Conservation (phyloP, 345 rosid species). For the Arabidopsis thaliana region DNA sequence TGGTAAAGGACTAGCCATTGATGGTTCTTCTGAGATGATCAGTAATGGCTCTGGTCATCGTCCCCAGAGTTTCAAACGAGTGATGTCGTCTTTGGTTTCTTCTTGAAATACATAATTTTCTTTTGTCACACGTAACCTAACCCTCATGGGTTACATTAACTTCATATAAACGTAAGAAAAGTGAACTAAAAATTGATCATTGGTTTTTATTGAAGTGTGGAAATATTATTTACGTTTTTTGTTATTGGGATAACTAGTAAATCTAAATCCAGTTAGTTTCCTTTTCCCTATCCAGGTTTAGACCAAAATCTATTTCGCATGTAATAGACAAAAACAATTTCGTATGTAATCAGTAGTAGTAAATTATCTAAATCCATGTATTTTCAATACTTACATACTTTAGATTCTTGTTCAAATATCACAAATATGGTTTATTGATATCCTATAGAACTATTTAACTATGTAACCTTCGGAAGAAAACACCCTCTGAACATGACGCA, state of each 20-base stretch:
- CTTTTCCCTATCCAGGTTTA: background rate
- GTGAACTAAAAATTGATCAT: background rate
- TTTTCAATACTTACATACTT: no score
- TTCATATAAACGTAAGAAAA: background rate
- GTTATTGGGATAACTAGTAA: background rate
- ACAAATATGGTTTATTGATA: no score
- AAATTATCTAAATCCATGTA: no score
- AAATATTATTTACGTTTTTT: background rate
- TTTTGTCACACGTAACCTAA: constrained; percentile 23
- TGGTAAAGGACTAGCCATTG: constrained; percentile 62
- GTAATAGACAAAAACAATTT: background rate
- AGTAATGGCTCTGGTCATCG: constrained; percentile 34
- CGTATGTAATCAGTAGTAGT: background rate
- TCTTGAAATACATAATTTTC: constrained; percentile 25
- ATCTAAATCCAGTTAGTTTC: background rate
- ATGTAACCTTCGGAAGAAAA: no score
- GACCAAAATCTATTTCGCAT: background rate
- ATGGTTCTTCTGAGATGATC: constrained; percentile 42
- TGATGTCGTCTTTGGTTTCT: constrained; percentile 56
- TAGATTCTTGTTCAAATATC: no score
- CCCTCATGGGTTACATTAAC: background rate
- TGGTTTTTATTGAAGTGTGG: background rate
- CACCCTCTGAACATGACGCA: no score
- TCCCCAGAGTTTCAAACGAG: constrained; percentile 50
- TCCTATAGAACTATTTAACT: no score